A percentile compares a stretch with the other conserved stretches of the same genome.
phyloP scores from a whole-genome alignment of 495 filamentous ascomycete species.

The Xylaria grammica region DNA sequence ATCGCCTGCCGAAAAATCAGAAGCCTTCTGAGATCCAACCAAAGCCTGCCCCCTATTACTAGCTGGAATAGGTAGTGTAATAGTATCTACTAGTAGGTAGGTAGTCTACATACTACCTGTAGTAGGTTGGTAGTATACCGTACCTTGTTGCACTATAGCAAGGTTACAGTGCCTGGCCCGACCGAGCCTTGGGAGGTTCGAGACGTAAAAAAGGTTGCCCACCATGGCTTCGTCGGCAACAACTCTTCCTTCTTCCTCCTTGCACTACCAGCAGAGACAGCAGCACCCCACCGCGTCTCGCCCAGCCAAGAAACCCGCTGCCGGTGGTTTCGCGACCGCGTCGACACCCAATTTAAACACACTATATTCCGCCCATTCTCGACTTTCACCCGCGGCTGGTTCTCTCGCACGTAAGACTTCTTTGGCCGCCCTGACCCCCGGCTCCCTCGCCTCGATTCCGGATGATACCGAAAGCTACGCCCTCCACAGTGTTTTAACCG shows the following conservation, averaged over 20 bases:
- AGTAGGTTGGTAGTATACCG: background rate
- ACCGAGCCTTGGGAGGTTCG: background rate
- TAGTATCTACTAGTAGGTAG: background rate
- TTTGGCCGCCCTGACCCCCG: conserved; percentile 65
- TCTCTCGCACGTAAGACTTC: conserved; percentile 69
- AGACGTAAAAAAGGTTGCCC: conserved; percentile 21
- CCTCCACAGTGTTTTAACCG: conserved; percentile 55
- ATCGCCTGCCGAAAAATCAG: background rate
- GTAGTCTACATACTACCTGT: too few relatives aligned
- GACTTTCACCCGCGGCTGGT: conserved; percentile 47
- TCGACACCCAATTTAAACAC: conserved; percentile 64
- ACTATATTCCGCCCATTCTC: conserved; percentile 50
- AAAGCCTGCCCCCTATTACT: conserved; percentile 2
- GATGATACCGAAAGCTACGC: conserved; percentile 67
- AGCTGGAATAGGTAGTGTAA: too few relatives aligned
- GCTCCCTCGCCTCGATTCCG: conserved; percentile 62
- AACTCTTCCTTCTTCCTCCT: conserved; percentile 25
- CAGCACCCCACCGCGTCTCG: conserved; percentile 30
- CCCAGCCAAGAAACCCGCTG: conserved; percentile 35
- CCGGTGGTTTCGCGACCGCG: conserved; percentile 56
- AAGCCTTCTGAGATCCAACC: background rate
- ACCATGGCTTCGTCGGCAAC: conserved; percentile 39
- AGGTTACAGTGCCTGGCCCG: background rate
- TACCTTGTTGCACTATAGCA: background rate
- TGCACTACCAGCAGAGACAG: conserved; percentile 18